Base-by-base conservation (phyloP, 768 basidiomycete species). In the Boletus coccyginus region DNA sequence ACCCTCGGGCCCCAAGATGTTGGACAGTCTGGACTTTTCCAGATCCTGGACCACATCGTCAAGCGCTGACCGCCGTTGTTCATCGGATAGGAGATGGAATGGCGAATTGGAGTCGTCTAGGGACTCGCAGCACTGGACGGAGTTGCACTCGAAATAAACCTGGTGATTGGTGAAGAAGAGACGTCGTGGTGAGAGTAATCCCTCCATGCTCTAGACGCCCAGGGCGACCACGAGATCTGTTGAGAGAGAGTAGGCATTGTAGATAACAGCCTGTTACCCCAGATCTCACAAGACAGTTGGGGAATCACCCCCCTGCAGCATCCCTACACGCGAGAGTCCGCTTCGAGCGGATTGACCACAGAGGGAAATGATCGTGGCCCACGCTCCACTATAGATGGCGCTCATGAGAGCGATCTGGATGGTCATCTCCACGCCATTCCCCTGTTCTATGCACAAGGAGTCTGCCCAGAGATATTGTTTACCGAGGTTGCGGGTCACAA, bases 141-240 rank as follows among this genome's bases (percentile, higher is more conserved):
- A 33, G n/a, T 57, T 59, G 33, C 58, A 64, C 36, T 62, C 62
- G 14, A 62, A 66, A 27, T 62, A 63, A 16, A 65, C 55, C 12
- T 65, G 59, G n/a, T 61, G 52, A 14, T 55, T 49, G 1, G 65
- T 66, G 46, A 65, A 63, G 60, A 63, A 59, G 13, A 60, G 40
- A 29, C 50, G 46, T 21, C 62, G 58, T 0, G 48, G 50, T 1
- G 64, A 67, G 39, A 63, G 55, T 10, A 67, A 16, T 2, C 57
- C 56, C 35, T 64, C 66, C 60, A 63, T 5, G 57, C 60, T 40
- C 63, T 52, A 21, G 21, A 21, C 1, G 40, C 0, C 62, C 66
- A 68, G 2, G 19, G 38, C 3, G 62, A 67, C 44, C 46, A 13
- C 11, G 45, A 43, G 14, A 56, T 24, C n/a, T 55, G 40, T 8